Evolutionary conservation across 768 basidiomycete genomes (phyloP), one percentile per base, ranked within the genome.

Genomic region (Boletus tylopilopsis): DNA sequence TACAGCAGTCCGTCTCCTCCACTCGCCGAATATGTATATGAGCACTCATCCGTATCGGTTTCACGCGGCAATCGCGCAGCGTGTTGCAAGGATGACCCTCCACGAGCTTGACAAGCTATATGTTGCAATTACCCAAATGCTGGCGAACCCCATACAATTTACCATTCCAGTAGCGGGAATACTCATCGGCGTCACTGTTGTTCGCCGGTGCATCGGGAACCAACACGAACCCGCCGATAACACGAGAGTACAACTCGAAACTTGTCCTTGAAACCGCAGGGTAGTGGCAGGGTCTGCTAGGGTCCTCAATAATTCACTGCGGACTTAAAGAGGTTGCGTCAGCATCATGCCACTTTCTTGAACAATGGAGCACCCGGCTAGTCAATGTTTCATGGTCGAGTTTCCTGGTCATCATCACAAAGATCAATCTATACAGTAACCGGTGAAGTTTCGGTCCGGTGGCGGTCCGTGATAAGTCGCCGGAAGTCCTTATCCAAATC

Each of bases 261-360:
- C 42, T 47, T 19, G 23, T n/a, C 33, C 33, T 34, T 53, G 56
- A 51, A 42, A 47, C 41, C 40, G 22, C 41, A 46, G 23, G n/a
- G n/a, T n/a, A n/a, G n/a, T n/a, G n/a, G n/a, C n/a, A n/a, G n/a
- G n/a, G n/a, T n/a, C n/a, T n/a, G n/a, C n/a, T n/a, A n/a, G n/a
- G 39, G 47, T 33, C 34, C 38, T 35, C 29, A 13, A 36, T 34
- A 16, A 29, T 29, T 24, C 36, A 29, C 11, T 34, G 38, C 30
- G 53, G 57, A 36, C n/a, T 43, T 55, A 36, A 34, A 29, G 43
- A 39, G 33, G 36, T 41, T 36, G 33, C 22, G 15, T 25, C 40
- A 42, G 21, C 30, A 24, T 40, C 34, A 18, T 54, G 45, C n/a
- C n/a, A n/a, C 25, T 37, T 47, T 24, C 51, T 32, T 47, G 37